Evolutionary conservation across 2,329 filamentous ascomycete genomes (phyloP), one percentile per base, ranked within the genome.

Genomic region (Alternaria arbusti): DNA sequence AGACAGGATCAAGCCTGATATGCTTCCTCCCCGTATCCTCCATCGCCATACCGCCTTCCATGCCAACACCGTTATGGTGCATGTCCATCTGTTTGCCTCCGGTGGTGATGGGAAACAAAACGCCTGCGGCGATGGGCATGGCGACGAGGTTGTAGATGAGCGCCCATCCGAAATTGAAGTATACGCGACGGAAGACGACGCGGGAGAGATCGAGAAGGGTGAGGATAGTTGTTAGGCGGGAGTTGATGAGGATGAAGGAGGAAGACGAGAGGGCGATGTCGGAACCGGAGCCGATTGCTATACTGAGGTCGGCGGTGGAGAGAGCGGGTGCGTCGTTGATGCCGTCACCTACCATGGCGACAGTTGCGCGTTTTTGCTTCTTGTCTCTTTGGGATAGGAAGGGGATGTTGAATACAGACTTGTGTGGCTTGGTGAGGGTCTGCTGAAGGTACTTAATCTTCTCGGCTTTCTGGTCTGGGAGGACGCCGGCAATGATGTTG

Each of bases 311-410:
- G 15, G 93, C 92, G 1, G 89, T 89, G 2, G 91, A 89, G 5
- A 97, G 86, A 2, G 93, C 93, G 0, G 93, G 92, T 0, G 92
- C 91, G 74, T 97, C 93, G 72, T 96, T 96, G 69, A 95, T 92
- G 17, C 93, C 93, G 70, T 96, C 93, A 40, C 93, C 93, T 2
- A 94, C 92, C 88, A 96, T 96, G 43, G 89, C 93, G 1, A 96
- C 88, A 2, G 91, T 85, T 0, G 85, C 84, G 20, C 86, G 84
- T 36, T 73, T 30, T 70, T 69, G 0, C 32, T 6, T 26, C 11
- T 28, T 2, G 45, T 66, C 5, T 17, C 66, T 50, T 40, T 6
- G 49, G 4, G 56, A 64, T 3, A 67, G 15, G 5, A 67, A 67
- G 5, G 74, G 70, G 10, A 76, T 59, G 26, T 50, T 61, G 40